Evolutionary conservation across 805 yeast species (phyloP).

Genomic region (Myxozyma nipponensis): DNA sequence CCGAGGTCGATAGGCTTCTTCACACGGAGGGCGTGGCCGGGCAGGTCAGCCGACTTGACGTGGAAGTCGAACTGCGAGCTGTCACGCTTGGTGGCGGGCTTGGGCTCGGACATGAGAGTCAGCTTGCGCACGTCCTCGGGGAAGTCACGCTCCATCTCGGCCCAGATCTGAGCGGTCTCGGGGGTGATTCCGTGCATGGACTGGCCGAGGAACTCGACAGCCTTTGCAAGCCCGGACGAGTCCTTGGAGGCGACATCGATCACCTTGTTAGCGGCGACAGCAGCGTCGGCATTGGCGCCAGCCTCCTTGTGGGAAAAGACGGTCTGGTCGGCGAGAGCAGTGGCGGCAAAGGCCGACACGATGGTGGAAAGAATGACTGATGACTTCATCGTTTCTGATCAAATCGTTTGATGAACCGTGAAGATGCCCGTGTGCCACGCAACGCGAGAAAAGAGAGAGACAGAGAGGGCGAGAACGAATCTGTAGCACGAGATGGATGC

Average conservation of each 20-base stretch:
- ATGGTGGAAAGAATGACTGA: slow-evolving; percentile 13
- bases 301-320: background rate
- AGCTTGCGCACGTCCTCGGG: slow-evolving; percentile 28
- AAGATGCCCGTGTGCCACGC: too few species aligned
- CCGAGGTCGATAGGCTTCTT: slow-evolving; percentile 67
- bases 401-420: too few species aligned
- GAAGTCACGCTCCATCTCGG: slow-evolving; percentile 29
- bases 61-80: slow-evolving; percentile 41
- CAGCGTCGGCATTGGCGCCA: background rate
- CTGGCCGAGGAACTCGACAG: slow-evolving; percentile 21
- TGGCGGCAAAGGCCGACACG: slow-evolving; percentile 19
- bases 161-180: slow-evolving; percentile 28
- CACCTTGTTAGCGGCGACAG: background rate
- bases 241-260: slow-evolving; percentile 8
- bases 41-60: slow-evolving; percentile 41
- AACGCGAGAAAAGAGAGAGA: too few species aligned
- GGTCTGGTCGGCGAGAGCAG: slow-evolving; percentile 9
- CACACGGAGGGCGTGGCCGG: slow-evolving; percentile 58
- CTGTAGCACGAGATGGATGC: too few species aligned
- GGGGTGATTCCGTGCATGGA: slow-evolving; percentile 19
- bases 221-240: slow-evolving; percentile 23
- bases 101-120: slow-evolving; percentile 24
- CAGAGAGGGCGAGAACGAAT: too few species aligned
- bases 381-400: too few species aligned
- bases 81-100: slow-evolving; percentile 31